Evolutionary conservation across 352 stramenopile species (phyloP).

Genomic region (Pythium sukuiense): DNA sequence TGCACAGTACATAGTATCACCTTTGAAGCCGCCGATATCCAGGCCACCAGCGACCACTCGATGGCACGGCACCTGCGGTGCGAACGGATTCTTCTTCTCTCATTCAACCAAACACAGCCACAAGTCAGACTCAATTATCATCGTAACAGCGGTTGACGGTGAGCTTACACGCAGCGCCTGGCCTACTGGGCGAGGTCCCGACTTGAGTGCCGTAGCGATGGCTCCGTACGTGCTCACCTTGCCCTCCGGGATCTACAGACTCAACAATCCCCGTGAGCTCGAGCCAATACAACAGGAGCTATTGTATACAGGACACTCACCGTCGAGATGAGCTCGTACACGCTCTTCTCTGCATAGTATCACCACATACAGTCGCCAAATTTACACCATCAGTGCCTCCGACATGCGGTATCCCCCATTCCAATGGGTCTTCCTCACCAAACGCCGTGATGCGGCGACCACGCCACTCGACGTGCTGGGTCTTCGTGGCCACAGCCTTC

Average conservation of each 20-base stretch:
- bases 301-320: conserved; percentile 24
- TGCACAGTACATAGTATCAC: conserved; percentile 18
- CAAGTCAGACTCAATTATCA: not conserved
- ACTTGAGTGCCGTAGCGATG: conserved; percentile 59
- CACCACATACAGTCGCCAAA: not conserved
- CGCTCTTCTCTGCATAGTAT: conserved; percentile 48
- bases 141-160: no score
- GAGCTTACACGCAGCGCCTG: conserved; percentile 66
- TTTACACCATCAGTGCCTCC: no score
- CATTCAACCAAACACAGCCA: not conserved
- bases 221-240: conserved; percentile 83
- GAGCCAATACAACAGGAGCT: not conserved
- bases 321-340: conserved; percentile 81
- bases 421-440: conserved; percentile 29
- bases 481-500: conserved; percentile 19
- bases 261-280: not conserved
- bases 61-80: conserved; percentile 74
- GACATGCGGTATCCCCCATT: no score
- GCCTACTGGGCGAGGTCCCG: conserved; percentile 72
- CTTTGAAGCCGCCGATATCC: conserved; percentile 80
- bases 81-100: conserved; percentile 78
- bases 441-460: conserved; percentile 72
- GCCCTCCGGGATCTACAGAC: conserved; percentile 58
- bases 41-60: conserved; percentile 68
- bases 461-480: conserved; percentile 66